Conservation (phyloP, 2,329 filamentous ascomycete species). For the Fusarium redolens region DNA sequence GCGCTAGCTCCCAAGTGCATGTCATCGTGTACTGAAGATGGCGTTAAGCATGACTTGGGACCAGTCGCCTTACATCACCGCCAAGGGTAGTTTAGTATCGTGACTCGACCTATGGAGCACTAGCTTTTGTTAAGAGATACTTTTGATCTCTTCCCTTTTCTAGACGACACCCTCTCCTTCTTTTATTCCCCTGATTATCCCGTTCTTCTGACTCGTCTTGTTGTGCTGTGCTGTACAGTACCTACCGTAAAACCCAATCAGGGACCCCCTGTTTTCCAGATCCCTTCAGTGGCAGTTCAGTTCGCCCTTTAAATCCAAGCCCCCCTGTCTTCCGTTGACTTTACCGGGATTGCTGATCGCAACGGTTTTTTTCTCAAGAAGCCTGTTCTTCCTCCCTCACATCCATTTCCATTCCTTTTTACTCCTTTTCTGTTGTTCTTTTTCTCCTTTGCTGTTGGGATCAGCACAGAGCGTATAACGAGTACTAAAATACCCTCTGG, state of each 20-base stretch:
- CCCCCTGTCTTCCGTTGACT: conserved; percentile 26
- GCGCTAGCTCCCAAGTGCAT: conserved; percentile 21
- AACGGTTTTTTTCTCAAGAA: conserved; percentile 26
- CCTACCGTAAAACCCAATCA: neutral
- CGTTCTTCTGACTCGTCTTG: conserved; percentile 30
- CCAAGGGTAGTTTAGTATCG: conserved; percentile 18
- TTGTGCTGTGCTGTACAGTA: neutral
- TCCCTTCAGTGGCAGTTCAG: conserved; percentile 13
- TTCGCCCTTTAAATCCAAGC: conserved; percentile 22
- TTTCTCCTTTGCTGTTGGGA: conserved; percentile 4
- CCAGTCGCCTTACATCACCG: conserved; percentile 25
- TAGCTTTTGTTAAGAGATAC: conserved; percentile 14
- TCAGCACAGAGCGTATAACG: neutral
- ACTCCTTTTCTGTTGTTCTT: neutral
- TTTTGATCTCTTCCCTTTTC: neutral
- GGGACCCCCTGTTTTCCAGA: conserved; percentile 20
- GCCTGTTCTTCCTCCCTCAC: conserved; percentile 12
- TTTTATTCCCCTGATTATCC: conserved; percentile 33
- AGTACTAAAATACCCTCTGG: neutral
- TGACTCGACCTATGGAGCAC: neutral
- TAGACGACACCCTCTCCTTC: conserved; percentile 8
- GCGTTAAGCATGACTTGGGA: conserved; percentile 25
- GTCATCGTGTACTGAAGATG: conserved; percentile 28
- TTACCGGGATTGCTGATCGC: conserved; percentile 39
- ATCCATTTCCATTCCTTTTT: conserved; percentile 14